Conservation (phyloP, 306 rosid genomes). For the Arachis stenosperma region DNA sequence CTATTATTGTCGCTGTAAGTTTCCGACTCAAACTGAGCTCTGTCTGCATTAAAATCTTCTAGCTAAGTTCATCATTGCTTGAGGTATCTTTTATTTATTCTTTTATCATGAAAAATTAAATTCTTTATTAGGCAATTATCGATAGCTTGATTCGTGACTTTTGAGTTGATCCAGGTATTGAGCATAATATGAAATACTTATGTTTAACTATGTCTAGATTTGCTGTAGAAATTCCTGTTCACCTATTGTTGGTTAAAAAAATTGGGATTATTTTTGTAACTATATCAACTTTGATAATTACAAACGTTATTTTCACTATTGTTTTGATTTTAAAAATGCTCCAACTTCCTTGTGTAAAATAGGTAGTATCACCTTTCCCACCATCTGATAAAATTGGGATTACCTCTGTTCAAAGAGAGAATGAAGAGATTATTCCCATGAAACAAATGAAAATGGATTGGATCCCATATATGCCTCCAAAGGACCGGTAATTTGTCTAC, state of each 20-base stretch:
- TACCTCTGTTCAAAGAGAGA: slow-evolving; percentile 70
- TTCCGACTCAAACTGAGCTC: too few relatives aligned
- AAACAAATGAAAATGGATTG: too few relatives aligned
- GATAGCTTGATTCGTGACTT: too few relatives aligned
- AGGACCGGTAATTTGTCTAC: slow-evolving; percentile 22
- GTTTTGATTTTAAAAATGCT: neutral
- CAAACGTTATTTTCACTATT: neutral
- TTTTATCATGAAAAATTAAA: too few relatives aligned
- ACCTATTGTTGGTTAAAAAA: neutral
- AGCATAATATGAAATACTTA: too few relatives aligned
- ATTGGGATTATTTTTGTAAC: neutral
- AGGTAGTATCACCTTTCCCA: slow-evolving; percentile 85
- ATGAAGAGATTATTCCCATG: too few relatives aligned
- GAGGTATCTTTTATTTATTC: too few relatives aligned
- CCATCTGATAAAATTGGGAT: slow-evolving; percentile 90
- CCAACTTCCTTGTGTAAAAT: slow-evolving; percentile 16
- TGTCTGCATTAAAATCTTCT: too few relatives aligned
- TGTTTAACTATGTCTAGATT: neutral
- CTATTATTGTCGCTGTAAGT: too few relatives aligned
- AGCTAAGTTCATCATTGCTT: too few relatives aligned
- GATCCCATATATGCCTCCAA: slow-evolving; percentile 79
- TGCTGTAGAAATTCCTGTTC: slow-evolving; percentile 4
- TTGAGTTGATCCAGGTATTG: too few relatives aligned
- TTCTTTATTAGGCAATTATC: too few relatives aligned
- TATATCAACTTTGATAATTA: neutral